Evolutionary conservation across 192 early-diverging fungal species (phyloP), one percentile per base, ranked within the genome.

Genomic region (Coemansia sp.): DNA sequence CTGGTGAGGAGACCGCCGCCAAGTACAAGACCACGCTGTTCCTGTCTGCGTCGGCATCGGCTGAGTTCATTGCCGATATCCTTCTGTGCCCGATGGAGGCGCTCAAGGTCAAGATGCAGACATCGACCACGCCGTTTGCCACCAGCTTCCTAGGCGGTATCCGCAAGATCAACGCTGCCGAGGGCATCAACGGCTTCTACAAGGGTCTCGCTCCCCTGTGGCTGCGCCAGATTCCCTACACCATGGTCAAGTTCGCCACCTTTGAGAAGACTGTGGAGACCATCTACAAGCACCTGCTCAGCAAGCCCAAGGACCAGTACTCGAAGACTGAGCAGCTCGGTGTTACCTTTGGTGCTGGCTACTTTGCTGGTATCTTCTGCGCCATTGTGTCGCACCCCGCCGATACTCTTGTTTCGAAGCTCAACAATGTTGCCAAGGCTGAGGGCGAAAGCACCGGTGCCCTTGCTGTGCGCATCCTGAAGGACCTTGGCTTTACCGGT

Each of bases 381-480:
- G 94, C 94, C 61, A 87, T 95, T 69, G 91, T 96, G 48, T 93
- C 92, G 52, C 94, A 96, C 81, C 94, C 94, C 9, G 94, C 94
- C 40, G 94, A 96, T 74, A 90, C 92, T 2, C 75, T 96, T 61
- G 87, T 91, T 13, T 88, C 87, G 39, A 88, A 90, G 85, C 85
- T 87, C 42, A 87, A 87, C 76, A 87, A 87, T 64, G 83, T 83
- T 32, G 76, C 85, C 68, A 84, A 85, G 79, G 76, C 80, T 16
- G 84, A 83, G 77, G 85, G 85, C 40, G 86, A 86, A 68, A 86
- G 84, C 75, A 86, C 85, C 23, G 71, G 72, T 53, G 64, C 76
- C 21, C 69, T 83, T 38, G 74, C 84, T 39, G 38, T 78, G 52
- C 76, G 79, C 61, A 78, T 88, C 59, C 65, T 84, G 23, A 89